Base-by-base conservation (phyloP, 768 basidiomycete species). In the Asterophora parasitica region DNA sequence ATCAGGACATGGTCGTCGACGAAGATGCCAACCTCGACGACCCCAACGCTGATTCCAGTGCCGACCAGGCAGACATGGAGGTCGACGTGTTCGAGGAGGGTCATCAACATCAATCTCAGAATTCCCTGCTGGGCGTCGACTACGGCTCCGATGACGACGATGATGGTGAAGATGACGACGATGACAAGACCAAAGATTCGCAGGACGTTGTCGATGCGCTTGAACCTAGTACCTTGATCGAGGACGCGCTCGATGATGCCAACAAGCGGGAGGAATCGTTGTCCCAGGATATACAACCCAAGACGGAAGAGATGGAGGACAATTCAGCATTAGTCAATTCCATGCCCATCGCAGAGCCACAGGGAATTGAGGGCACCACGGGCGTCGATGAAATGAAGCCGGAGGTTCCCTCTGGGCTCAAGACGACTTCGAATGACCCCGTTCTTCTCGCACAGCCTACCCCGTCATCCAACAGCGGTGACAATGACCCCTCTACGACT, bases 111-210 rank as follows among this genome's bases (percentile, higher is more conserved):
- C 49, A 44, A 28, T 59, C 61, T 28, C 23, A 23, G 23, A 46
- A 64, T 19, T 65, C 71, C 6, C 53, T 75, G 35, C 63, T 75
- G 38, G 67, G 69, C 9, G 63, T 75, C 32, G 78, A 80, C 52
- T 81, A 82, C 48, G 77, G 72, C 33, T 85, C 85, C 7, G 81
- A 83, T 16, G 84, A 85, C 30, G 83, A 85, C 7, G 81, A 77
- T 31, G 81, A 81, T 11, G 83, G 83, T 9, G 53, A 54, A 11
- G 79, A 83, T 36, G 83, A 85, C 7, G 82, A 76, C 34, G 79
- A 83, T 4, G 75, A 77, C 26, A 78, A 81, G n/a, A n/a, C n/a
- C 45, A 68, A 69, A 50, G 81, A 81, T 37, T 69, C 71, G 39
- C 72, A 69, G 49, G 75, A 75, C 42, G 69, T 82, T 11, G 62